Conservation (phyloP, 1,139 yeast species). For the Debaryomycetaceae sp. region DNA sequence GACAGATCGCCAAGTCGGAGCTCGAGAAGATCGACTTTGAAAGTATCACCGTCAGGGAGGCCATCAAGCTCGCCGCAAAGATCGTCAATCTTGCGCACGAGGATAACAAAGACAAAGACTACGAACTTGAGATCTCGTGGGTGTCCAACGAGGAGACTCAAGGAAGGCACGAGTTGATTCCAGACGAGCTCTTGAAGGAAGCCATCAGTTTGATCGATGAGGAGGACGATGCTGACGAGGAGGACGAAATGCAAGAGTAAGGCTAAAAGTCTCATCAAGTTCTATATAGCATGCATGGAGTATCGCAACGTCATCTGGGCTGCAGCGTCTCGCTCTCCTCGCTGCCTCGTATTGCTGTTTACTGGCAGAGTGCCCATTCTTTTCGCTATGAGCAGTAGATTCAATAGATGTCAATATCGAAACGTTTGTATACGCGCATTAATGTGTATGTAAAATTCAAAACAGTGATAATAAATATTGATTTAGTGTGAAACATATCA, state of each 20-base stretch:
- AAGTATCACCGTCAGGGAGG: slow-evolving; percentile 69
- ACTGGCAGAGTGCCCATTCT: neutral
- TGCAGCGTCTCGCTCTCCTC: neutral
- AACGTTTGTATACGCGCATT: slow-evolving; percentile 3
- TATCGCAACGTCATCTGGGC: neutral
- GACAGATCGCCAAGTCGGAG: slow-evolving; percentile 95
- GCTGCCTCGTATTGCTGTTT: neutral
- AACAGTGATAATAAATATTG: neutral
- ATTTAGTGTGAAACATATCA: neutral
- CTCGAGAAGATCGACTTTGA: slow-evolving; percentile 83
- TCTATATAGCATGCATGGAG: neutral
- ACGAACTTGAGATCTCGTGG: slow-evolving; percentile 95
- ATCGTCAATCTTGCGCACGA: slow-evolving; percentile 94
- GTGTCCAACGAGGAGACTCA: slow-evolving; percentile 64
- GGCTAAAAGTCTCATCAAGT: neutral
- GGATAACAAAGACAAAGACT: slow-evolving; percentile 95
- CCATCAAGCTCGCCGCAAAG: slow-evolving; percentile 89
- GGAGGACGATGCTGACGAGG: slow-evolving; percentile 75
- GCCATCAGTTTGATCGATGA: slow-evolving; percentile 81
- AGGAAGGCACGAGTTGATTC: slow-evolving; percentile 79
- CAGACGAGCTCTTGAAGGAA: slow-evolving; percentile 71
- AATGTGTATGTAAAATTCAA: neutral
- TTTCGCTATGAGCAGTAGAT: neutral
- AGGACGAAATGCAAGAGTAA: slow-evolving; percentile 26
- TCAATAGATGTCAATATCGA: neutral